Conservation (phyloP, 129 eudicot species). For the Lonicera japonica region DNA sequence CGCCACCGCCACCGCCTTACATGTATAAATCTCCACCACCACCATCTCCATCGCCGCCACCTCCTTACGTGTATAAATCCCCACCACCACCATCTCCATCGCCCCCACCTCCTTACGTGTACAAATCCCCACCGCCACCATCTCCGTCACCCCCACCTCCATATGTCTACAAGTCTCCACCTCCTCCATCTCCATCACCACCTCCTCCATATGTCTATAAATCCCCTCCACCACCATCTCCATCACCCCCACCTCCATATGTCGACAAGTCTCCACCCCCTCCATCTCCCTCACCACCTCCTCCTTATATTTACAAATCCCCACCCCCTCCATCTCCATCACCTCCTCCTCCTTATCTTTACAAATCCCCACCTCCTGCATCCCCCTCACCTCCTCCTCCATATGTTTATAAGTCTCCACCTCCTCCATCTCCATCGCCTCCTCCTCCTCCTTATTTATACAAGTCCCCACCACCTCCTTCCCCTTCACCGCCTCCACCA, state of each 20-base stretch:
- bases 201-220: neutral
- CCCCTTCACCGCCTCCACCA: neutral
- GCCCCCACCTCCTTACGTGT: neutral
- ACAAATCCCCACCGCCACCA: neutral
- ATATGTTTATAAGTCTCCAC: neutral
- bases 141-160: neutral
- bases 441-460: neutral
- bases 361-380: neutral
- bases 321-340: neutral
- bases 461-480: constrained; percentile 1
- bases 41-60: neutral
- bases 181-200: neutral
- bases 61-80: neutral
- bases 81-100: neutral
- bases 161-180: neutral
- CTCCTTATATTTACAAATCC: neutral
- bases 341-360: neutral
- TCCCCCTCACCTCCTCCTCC: neutral
- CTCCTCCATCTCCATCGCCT: neutral
- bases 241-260: neutral
- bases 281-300: neutral
- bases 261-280: neutral
- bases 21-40: neutral
- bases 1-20: neutral
- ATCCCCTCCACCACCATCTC: neutral